phyloP scores from a whole-genome alignment of 176 grass and related monocot genomes.

The Rhynchospora tenuis region DNA sequence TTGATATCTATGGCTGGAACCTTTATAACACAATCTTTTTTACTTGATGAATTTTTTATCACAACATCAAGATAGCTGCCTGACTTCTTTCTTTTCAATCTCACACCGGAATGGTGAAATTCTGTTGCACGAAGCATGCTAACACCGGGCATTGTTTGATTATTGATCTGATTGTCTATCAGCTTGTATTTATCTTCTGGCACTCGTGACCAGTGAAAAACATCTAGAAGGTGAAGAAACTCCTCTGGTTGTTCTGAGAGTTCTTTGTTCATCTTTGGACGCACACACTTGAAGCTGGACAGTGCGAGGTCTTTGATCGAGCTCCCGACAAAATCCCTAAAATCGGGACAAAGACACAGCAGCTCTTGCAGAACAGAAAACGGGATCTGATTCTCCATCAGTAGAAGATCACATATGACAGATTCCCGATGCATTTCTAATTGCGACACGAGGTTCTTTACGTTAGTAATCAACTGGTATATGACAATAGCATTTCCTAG shows the following conservation, averaged over 20 bases:
- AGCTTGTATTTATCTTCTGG: constrained; percentile 20
- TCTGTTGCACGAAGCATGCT: neutral
- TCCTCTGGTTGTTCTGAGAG: neutral
- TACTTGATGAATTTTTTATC: neutral
- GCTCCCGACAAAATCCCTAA: neutral
- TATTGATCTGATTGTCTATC: neutral
- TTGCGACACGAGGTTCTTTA: neutral
- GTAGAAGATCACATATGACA: constrained; percentile 16
- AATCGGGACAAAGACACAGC: neutral
- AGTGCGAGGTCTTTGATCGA: constrained; percentile 2
- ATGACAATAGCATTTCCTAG: neutral
- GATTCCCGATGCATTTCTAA: constrained; percentile 2
- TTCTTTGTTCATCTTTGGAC: constrained; percentile 6
- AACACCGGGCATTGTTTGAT: neutral
- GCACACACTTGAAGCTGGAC: constrained; percentile 3
- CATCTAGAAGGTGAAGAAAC: constrained; percentile 18
- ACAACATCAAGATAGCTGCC: neutral
- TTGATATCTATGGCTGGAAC: neutral
- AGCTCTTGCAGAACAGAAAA: constrained; percentile 1
- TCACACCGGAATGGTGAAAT: neutral
- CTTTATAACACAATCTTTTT: neutral
- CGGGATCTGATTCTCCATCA: constrained; percentile 19
- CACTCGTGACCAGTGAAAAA: constrained; percentile 24
- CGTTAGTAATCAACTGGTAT: neutral
- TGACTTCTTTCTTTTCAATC: neutral